Base-by-base conservation (phyloP, 73 alveolate species). In the Paramecium sonneborni region DNA sequence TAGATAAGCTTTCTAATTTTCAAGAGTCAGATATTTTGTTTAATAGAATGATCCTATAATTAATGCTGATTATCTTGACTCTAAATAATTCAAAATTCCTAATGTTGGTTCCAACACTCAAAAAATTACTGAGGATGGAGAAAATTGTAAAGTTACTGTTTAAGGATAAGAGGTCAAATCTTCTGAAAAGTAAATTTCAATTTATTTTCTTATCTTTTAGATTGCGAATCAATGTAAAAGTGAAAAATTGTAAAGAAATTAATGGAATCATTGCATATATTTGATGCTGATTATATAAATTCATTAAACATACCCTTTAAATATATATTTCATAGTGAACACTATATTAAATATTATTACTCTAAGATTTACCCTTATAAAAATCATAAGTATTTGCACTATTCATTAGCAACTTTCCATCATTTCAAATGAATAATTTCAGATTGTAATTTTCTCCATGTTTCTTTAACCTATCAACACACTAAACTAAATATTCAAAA, bases 181-280 rank as follows among this genome's bases (percentile, higher is more conserved):
- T 12, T 12, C 21, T 5, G 84, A 62, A 30, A 62, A 62, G 84
- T 62, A 62, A 52, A 11, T 4, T 52, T 52, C 0, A 0, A 3
- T n/a, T 18, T 0, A 52, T 52, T 8, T 8, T 41, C 11, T 41
- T 1, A 26, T 62, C 1, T 8, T 12, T 9, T 26, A 62, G 84
- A 30, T 62, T 62, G 39, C 20, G 84, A 32, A 62, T 62, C 9
- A 62, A 62, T 23, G 84, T 26, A 30, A 30, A 62, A 62, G 46
- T 62, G 38, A 62, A 62, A 62, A 30, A 26, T 12, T 62, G 84
- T n/a, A 62, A 32, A 62, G 84, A 62, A 62, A 62, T 62, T 30
- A 62, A 62, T 62, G 84, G 84, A 30, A 21, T 62, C 21, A 62
- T 62, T 62, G 84, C 84, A 62, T 62, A 62, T 62, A 62, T 62